These are phyloP conservation scores for Dioscorea alata DNA, from an alignment of 106 monocot genomes.

Conservation along the genomic window DNA sequence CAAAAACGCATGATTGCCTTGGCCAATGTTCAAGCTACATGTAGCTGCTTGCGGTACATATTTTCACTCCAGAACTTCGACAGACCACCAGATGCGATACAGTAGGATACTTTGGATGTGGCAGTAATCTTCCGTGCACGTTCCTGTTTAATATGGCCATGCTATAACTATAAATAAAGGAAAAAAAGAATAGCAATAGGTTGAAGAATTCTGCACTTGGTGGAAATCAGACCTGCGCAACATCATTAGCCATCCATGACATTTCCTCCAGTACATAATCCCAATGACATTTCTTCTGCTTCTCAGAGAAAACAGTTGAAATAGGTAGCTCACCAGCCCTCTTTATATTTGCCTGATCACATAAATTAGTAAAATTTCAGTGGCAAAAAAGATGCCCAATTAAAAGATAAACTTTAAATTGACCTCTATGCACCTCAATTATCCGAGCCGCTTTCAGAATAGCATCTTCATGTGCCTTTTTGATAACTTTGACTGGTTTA, in stretches of 20 bases:
- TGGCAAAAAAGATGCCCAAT: background rate
- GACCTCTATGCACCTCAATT: conserved; percentile 62
- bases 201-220: background rate
- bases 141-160: conserved; percentile 44
- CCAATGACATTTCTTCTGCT: conserved; percentile 69
- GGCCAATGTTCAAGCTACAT: conserved; percentile 45
- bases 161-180: background rate
- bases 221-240: conserved; percentile 69
- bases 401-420: background rate
- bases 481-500: conserved; percentile 18
- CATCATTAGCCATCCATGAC: conserved; percentile 99
- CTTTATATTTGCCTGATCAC: conserved; percentile 63
- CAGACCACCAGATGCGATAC: conserved; percentile 34
- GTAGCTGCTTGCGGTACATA: conserved; percentile 42
- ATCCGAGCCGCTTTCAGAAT: conserved; percentile 67
- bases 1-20: conserved; percentile 76
- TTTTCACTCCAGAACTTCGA: conserved; percentile 43
- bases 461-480: conserved; percentile 74
- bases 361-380: conserved; percentile 8
- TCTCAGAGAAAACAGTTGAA: conserved; percentile 37
- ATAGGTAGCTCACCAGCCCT: conserved; percentile 43
- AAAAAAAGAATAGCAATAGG: background rate
- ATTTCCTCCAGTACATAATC: conserved; percentile 99
- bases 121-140: conserved; percentile 76
- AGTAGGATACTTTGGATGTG: conserved; percentile 57